Percentiles rank a stretch among this genome's conserved stretches.
These are phyloP conservation scores for Leishmania turanica DNA, from an alignment of 208 protist genomes.

Conservation along the genomic window DNA sequence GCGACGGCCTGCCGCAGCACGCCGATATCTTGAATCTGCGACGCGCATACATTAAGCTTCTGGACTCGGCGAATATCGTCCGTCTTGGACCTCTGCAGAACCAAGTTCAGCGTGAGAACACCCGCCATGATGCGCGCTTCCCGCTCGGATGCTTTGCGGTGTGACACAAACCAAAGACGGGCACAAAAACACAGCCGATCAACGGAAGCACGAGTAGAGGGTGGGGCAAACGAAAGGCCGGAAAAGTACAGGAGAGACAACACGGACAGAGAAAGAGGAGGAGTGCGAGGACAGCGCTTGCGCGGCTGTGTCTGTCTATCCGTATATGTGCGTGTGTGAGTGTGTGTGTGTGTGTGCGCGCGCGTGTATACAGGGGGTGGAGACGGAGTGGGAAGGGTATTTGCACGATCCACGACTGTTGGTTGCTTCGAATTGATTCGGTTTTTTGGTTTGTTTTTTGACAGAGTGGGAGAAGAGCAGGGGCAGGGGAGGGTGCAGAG, in stretches of 20 bases:
- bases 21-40: constrained; percentile 84
- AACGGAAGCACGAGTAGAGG: not conserved
- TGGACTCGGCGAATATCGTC: constrained; percentile 77
- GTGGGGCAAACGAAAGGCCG: constrained; percentile 11
- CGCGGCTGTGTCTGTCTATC: too few species aligned
- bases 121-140: constrained; percentile 59
- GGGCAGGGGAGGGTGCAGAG: not conserved
- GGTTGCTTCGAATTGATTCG: not conserved
- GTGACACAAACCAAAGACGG: not conserved
- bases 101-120: constrained; percentile 80
- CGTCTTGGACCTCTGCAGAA: constrained; percentile 83
- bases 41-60: constrained; percentile 90
- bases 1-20: constrained; percentile 64
- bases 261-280: not conserved
- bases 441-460: not conserved
- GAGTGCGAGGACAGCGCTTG: constrained; percentile 11
- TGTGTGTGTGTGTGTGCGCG: not conserved
- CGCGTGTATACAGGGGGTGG: too few species aligned
- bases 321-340: not conserved
- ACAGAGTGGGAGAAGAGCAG: not conserved
- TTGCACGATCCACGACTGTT: not conserved
- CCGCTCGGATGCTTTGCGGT: not conserved
- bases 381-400: not conserved
- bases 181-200: constrained; percentile 7
- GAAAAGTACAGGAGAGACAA: not conserved